Evolutionary conservation across 345 rosid genomes (phyloP).

Genomic region (Sonneratia alba): DNA sequence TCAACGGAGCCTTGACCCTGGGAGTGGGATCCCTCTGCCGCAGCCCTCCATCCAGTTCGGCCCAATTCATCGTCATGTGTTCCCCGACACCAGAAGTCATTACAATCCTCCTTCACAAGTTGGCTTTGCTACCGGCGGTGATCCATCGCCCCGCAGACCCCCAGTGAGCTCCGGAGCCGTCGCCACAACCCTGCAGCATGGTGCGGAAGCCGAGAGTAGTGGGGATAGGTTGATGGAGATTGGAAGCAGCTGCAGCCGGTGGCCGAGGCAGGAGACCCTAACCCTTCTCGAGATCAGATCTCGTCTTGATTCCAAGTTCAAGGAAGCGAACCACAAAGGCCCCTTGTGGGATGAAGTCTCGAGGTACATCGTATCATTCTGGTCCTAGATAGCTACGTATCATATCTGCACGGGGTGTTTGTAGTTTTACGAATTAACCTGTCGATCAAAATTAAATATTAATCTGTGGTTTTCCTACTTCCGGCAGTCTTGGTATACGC

Average conservation of each 20-base stretch:
- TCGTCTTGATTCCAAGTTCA: slow-evolving; percentile 58
- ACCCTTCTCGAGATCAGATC: slow-evolving; percentile 78
- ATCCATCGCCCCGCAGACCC: background rate
- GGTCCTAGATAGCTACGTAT: too few species aligned
- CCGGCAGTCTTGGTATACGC: too few species aligned
- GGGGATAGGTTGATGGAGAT: slow-evolving; percentile 12
- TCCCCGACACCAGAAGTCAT: background rate
- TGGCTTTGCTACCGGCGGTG: background rate
- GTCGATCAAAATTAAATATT: too few species aligned
- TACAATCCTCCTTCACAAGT: background rate
- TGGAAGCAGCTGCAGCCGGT: slow-evolving; percentile 30
- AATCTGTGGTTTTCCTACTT: too few species aligned
- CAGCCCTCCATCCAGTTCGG: background rate
- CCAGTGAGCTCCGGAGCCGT: background rate
- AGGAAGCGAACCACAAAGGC: slow-evolving; percentile 60
- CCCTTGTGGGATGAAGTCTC: slow-evolving; percentile 68
- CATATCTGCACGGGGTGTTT: too few species aligned
- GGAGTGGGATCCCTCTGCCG: background rate
- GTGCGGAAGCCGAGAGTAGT: slow-evolving; percentile 4
- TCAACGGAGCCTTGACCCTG: background rate
- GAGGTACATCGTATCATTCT: slow-evolving; percentile 24
- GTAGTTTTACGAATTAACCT: too few species aligned
- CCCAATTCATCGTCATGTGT: slow-evolving; percentile 1
- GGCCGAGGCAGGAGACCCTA: slow-evolving; percentile 79
- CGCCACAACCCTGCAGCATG: background rate